Base-by-base conservation (phyloP, 2,329 filamentous ascomycete species). In the Aspergillus intermedius region DNA sequence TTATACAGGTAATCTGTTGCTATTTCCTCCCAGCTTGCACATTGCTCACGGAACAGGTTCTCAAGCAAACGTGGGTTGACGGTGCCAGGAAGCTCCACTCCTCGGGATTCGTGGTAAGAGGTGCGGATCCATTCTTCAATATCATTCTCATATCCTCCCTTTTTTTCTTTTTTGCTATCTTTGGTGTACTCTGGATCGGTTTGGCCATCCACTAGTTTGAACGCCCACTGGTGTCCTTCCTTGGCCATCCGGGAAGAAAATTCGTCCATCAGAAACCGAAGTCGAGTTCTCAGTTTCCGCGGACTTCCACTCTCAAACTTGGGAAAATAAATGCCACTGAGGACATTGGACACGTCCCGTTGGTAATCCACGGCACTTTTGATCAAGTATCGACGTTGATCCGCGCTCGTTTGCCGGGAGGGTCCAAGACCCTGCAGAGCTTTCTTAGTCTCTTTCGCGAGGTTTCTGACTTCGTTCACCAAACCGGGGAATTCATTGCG, bases 381-480 rank as follows among this genome's bases (percentile, higher is more conserved):
- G n/a, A 46, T 56, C 30, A 58, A 44, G 22, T 52, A 60, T 6
- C 51, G 47, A 6, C 58, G 48, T 32, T 60, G 56, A 7, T 58
- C 54, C 13, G 44, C 19, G 2, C 50, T 9, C 4, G 35, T 48
- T 25, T 57, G 55, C 3, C 56, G 49, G 1, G 56, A 50, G 15
- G 51, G 45, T 2, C 56, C 53, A 7, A 56, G 42, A n/a, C 47
- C 8, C 2, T 55, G 50, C 34, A 59, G 45, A 1, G 54, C 52
- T 13, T 34, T 46, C 13, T 70, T 58, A 63, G 68, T 21, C 41
- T 47, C 25, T 49, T 45, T 15, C 9, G 44, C 45, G 9, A 50
- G 48, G 1, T 19, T 17, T 43, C 55, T 48, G 13, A 57, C 52
- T 15, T 55, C 55, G 17, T 49, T 47, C 10, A 55, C 35, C 2